Base-by-base conservation (phyloP, 345 rosid genomes). In the Ceriops zippeliana region DNA sequence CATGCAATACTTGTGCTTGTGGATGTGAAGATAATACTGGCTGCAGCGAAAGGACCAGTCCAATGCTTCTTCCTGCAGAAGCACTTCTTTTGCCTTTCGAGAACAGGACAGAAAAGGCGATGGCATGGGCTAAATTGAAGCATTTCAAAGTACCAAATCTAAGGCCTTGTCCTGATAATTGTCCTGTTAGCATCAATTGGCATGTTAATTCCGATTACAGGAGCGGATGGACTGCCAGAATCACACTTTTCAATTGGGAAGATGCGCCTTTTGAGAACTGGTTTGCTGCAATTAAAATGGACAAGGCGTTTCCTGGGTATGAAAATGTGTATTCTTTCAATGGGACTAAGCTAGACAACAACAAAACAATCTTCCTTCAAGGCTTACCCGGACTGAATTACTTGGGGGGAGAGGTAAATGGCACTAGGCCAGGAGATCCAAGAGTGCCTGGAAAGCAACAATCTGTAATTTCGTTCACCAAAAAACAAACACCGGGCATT, bases 121-220 rank as follows among this genome's bases (percentile, higher is more conserved):
- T 66, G 58, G 99, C 98, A 21, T 91, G 96, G 93, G 98, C 97
- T 10, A 74, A 65, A 47, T 70, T 85, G 26, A 88, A 88, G 66
- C 83, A 78, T 46, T 53, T 70, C 56, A 70, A 67, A 6, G 28
- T 92, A n/a, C 93, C 92, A 0, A 77, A 77, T 52, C 84, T 82
- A 10, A 66, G 86, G 58, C 99, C 98, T 1, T 96, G 99, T 58
- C 92, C 98, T 0, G 97, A 92, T 68, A 92, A 96, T 59, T 96
- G 98, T n/a, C 93, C 92, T 4, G 98, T 92, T 24, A 96, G 97
- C 68, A 79, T 96, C 65, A 92, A 92, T 61, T 96, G 99, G 98
- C 97, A 92, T 70, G 7, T 96, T 2, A 86, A 81, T 63, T 72
- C 96, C 1, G 96, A 96, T 71, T 86, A 84, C 72, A 75, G 24